Evolutionary conservation across 2,329 filamentous ascomycete species (phyloP).

Genomic region (Dryadomyces quercivorus): DNA sequence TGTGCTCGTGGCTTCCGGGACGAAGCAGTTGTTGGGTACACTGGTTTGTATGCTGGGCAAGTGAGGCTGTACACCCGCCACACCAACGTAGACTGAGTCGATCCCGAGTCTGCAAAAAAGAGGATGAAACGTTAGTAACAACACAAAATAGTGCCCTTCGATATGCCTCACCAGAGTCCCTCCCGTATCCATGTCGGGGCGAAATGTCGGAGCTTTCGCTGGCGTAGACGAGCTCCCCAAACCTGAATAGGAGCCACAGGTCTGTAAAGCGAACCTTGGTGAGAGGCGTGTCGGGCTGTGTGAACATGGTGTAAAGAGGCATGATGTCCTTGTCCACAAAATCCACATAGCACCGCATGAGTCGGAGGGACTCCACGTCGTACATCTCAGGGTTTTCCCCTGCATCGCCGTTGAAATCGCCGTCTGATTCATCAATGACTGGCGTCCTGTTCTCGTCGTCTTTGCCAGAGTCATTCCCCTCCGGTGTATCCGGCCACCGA

Average conservation of each 20-base stretch:
- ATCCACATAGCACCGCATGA: conserved; percentile 30
- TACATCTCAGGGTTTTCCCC: conserved; percentile 24
- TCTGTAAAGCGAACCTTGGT: conserved; percentile 26
- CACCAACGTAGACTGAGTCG: no score
- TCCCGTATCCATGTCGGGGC: background rate
- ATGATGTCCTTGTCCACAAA: conserved; percentile 31
- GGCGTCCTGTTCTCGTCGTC: no score
- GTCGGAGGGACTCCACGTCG: conserved; percentile 4
- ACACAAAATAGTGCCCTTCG: no score
- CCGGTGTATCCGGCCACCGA: no score
- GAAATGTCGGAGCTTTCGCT: conserved; percentile 13
- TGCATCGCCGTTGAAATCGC: conserved; percentile 19
- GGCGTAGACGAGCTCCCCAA: conserved; percentile 27
- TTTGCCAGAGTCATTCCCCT: no score
- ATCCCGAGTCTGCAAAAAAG: no score
- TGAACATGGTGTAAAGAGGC: conserved; percentile 20
- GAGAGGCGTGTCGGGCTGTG: conserved; percentile 1
- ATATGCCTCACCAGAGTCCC: no score
- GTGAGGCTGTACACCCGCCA: no score
- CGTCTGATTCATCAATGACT: conserved; percentile 13
- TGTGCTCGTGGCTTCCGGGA: background rate
- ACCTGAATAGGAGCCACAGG: conserved; percentile 28
- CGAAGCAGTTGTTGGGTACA: conserved; percentile 2
- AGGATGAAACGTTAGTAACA: no score
- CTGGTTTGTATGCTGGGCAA: no score